Percentiles rank a stretch among this genome's conserved stretches.
Conservation (phyloP, 371 early-diverging fungal genomes). For the Mortierella sp. region DNA sequence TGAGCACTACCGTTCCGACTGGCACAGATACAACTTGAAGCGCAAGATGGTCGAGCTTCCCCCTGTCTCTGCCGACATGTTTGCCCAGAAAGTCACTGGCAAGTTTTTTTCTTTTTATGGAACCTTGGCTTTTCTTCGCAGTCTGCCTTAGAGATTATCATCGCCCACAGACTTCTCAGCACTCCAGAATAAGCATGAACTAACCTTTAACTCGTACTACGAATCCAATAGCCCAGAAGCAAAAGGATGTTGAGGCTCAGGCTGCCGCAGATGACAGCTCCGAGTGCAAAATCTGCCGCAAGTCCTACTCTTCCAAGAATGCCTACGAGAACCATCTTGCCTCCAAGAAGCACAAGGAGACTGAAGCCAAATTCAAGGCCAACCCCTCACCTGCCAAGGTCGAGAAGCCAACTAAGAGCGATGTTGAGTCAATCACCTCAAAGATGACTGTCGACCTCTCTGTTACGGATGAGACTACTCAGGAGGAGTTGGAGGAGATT, state of each 20-base stretch:
- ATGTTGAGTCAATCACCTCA: slow-evolving; percentile 64
- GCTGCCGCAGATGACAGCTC: slow-evolving; percentile 43
- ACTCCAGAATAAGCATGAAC: not conserved
- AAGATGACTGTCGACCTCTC: slow-evolving; percentile 64
- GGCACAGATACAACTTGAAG: slow-evolving; percentile 98
- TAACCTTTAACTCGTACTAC: not conserved
- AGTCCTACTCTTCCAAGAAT: slow-evolving; percentile 68
- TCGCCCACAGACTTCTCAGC: too few species aligned
- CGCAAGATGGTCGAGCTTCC: slow-evolving; percentile 90
- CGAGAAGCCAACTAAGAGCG: slow-evolving; percentile 60
- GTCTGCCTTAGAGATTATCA: not conserved
- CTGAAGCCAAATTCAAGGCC: slow-evolving; percentile 62
- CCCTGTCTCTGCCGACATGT: slow-evolving; percentile 85
- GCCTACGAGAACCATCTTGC: slow-evolving; percentile 89
- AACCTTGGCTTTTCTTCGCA: not conserved
- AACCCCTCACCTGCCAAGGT: slow-evolving; percentile 56
- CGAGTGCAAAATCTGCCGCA: slow-evolving; percentile 62
- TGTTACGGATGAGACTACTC: slow-evolving; percentile 64
- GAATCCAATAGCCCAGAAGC: slow-evolving; percentile 59
- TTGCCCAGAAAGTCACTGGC: slow-evolving; percentile 81
- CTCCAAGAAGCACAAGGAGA: slow-evolving; percentile 95
- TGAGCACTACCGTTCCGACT: slow-evolving; percentile 93
- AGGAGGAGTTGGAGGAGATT: slow-evolving; percentile 71
- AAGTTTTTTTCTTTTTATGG: slow-evolving; percentile 24
- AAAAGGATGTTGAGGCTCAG: slow-evolving; percentile 50